Percentiles rank a stretch among this genome's conserved stretches.
Evolutionary conservation across 345 rosid genomes (phyloP).

Genomic region (Aquilaria malaccensis): DNA sequence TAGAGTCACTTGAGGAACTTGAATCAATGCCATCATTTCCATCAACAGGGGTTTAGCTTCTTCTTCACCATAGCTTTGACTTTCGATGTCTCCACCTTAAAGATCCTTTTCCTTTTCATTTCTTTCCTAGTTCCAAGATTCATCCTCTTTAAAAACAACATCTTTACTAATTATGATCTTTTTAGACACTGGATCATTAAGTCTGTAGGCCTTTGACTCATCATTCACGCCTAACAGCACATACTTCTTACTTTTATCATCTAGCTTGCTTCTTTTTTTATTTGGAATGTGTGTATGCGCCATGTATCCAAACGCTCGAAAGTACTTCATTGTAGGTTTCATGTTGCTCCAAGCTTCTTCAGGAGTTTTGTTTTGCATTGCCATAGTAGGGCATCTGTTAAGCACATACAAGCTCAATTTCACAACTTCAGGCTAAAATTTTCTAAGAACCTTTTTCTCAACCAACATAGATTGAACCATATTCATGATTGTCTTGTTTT

Average conservation of each 20-base stretch:
- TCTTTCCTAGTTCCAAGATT: too few relatives aligned
- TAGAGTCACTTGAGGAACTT: too few relatives aligned
- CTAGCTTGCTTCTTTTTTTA: not conserved
- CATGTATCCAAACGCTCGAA: not conserved
- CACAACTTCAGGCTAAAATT: constrained; percentile 7
- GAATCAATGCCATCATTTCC: too few relatives aligned
- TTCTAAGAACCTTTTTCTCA: constrained; percentile 1
- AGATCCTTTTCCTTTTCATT: too few relatives aligned
- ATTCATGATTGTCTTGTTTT: constrained; percentile 6
- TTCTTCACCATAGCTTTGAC: too few relatives aligned
- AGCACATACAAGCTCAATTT: not conserved
- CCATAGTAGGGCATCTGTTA: constrained; percentile 5
- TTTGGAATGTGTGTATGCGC: constrained; percentile 7
- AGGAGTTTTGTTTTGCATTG: not conserved
- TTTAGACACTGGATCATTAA: not conserved
- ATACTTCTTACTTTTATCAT: not conserved
- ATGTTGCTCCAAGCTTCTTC: constrained; percentile 3
- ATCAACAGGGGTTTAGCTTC: too few relatives aligned
- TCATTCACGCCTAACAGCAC: constrained; percentile 1
- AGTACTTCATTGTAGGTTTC: constrained; percentile 3
- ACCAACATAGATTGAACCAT: constrained; percentile 8
- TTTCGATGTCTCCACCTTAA: too few relatives aligned
- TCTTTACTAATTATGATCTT: constrained; percentile 3
- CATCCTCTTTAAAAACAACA: constrained; percentile 8
- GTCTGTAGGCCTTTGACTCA: constrained; percentile 4